Percentiles rank a stretch among this genome's conserved stretches.
These are phyloP conservation scores for Phytophthora multivora DNA, from an alignment of 352 stramenopile species.

Conservation along the genomic window DNA sequence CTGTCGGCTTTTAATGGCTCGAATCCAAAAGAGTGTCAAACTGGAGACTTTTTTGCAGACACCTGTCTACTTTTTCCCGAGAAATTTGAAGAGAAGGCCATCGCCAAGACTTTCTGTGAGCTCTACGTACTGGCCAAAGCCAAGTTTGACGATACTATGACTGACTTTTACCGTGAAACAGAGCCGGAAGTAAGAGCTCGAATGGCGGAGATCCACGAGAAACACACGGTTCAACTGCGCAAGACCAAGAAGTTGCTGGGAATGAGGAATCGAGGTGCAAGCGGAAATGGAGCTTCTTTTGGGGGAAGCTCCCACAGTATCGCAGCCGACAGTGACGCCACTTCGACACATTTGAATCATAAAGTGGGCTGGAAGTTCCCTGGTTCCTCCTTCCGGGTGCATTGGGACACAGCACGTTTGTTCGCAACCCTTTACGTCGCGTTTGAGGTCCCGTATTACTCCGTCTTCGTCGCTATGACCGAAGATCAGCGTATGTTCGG, in stretches of 20 bases:
- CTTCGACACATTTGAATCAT: no score
- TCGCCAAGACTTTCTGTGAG: constrained; percentile 84
- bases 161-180: constrained; percentile 53
- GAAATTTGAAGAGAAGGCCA: constrained; percentile 70
- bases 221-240: constrained; percentile 61
- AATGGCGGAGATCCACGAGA: constrained; percentile 58
- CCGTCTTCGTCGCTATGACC: constrained; percentile 63
- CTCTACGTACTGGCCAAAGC: constrained; percentile 73
- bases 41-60: constrained; percentile 71
- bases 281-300: constrained; percentile 10
- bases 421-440: constrained; percentile 53
- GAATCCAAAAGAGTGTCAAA: constrained; percentile 59
- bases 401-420: constrained; percentile 57
- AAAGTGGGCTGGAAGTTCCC: constrained; percentile 43
- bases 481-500: constrained; percentile 55
- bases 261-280: constrained; percentile 31
- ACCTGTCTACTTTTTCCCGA: constrained; percentile 60
- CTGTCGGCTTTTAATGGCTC: constrained; percentile 58
- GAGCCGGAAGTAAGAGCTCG: constrained; percentile 30
- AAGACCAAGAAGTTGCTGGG: constrained; percentile 83
- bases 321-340: background rate
- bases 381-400: constrained; percentile 53
- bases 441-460: constrained; percentile 76
- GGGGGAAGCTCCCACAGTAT: constrained; percentile 5
- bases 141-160: constrained; percentile 61